Base-by-base conservation (phyloP, 1,284 basidiomycete genomes). In the Sporisorium iseilematis-ciliati region DNA sequence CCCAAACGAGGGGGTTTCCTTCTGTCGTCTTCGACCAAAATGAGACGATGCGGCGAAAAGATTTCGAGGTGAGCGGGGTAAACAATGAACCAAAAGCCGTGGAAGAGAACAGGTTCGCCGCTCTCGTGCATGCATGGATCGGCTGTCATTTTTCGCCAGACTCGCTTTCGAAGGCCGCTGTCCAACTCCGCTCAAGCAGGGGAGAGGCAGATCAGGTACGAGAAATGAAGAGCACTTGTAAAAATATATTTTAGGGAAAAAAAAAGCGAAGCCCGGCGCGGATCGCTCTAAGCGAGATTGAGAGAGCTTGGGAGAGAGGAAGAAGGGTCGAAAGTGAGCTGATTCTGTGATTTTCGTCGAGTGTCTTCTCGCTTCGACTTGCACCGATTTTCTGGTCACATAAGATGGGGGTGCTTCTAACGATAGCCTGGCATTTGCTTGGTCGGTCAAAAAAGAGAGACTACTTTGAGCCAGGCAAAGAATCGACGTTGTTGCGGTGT, bases 241-340 rank as follows among this genome's bases (percentile, higher is more conserved):
- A 52, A 52, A 40, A 41, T 23, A 52, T 29, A 29, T 26, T 18
- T n/a, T n/a, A n/a, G n/a, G 2, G 20, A 43, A 29, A 20, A 25
- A 38, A 31, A n/a, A 49, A 40, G 35, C 35, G 35, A 40, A 25
- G 40, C 5, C 55, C 45, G 55, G 35, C 55, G 33, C 43, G 45
- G 45, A 57, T 21, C 56, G 16, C 12, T 29, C 8, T 29, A 29
- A 29, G 29, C 29, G 29, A 29, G 29, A 29, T n/a, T n/a, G n/a
- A 29, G 29, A 5, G 29, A 5, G 29, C 18, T 5, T 38, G 43
- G 54, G 48, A 25, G 2, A 4, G 18, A 26, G 16, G 33, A 25
- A 25, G 20, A 14, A 31, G 26, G 20, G 25, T 29, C 16, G 18
- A 48, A 57, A 57, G 46, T 57, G 56, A 57, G 56, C 56, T 57